Evolutionary conservation across 768 basidiomycete genomes (phyloP).

Genomic region (Suillus lakei): DNA sequence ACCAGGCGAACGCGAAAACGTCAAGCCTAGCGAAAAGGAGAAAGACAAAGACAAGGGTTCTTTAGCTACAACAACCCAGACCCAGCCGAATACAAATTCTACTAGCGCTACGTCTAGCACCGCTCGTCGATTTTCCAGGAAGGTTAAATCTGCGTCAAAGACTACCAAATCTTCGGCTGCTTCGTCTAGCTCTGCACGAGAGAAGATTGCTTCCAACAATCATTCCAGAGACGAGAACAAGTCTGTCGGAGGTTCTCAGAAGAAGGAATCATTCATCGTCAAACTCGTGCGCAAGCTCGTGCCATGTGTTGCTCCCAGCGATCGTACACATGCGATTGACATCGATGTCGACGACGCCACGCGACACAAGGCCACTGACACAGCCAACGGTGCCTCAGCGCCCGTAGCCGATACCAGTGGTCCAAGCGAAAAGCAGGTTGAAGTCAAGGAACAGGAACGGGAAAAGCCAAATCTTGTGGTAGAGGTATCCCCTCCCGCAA

Average conservation of each 20-base stretch:
- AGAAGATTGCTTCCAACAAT: constrained; percentile 38
- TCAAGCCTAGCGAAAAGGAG: constrained; percentile 31
- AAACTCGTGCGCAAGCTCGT: constrained; percentile 65
- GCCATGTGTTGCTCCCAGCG: constrained; percentile 65
- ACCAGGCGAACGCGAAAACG: constrained; percentile 37
- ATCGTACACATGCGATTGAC: constrained; percentile 50
- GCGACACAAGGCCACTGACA: constrained; percentile 24
- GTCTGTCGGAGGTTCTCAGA: constrained; percentile 38
- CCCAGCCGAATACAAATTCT: constrained; percentile 41
- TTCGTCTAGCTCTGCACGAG: constrained; percentile 23
- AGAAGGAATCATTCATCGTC: constrained; percentile 60
- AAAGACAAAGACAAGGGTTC: constrained; percentile 53
- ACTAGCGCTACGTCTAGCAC: constrained; percentile 27
- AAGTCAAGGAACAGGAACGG: constrained; percentile 38
- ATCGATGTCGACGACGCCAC: constrained; percentile 35
- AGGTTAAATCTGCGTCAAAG: constrained; percentile 20
- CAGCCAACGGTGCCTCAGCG: constrained; percentile 23
- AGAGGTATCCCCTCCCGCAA: constrained; percentile 17
- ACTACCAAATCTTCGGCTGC: constrained; percentile 20
- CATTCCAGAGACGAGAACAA: constrained; percentile 39
- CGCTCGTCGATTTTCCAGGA: constrained; percentile 37
- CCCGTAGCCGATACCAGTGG: constrained; percentile 23
- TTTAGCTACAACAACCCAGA: constrained; percentile 47
- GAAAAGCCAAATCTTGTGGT: constrained; percentile 44
- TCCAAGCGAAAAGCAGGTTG: constrained; percentile 35